Percentiles rank a stretch among this genome's conserved stretches.
Conservation (phyloP, 176 grass and related monocot species). For the Triticum dicoccoides region DNA sequence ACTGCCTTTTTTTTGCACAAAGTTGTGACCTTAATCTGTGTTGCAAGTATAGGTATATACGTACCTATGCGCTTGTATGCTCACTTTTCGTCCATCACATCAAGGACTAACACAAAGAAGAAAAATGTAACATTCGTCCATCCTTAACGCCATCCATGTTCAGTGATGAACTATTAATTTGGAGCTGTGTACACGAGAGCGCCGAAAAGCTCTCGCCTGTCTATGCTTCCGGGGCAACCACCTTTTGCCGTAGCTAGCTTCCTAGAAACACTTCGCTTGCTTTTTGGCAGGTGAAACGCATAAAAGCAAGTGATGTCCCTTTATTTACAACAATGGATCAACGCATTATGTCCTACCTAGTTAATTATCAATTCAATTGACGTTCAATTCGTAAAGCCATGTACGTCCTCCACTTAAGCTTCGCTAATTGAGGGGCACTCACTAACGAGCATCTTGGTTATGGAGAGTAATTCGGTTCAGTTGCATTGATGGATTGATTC, state of each 20-base stretch:
- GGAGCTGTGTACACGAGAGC: not conserved
- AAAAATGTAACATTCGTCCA: not conserved
- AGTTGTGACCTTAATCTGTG: not conserved
- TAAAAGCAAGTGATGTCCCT: not conserved
- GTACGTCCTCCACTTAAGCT: not conserved
- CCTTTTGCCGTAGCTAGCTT: not conserved
- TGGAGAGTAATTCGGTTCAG: not conserved
- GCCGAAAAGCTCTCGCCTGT: not conserved
- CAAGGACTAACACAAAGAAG: not conserved
- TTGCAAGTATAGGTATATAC: not conserved
- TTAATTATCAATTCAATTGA: not conserved
- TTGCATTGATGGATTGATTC: not conserved
- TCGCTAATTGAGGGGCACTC: not conserved
- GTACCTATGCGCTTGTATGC: not conserved
- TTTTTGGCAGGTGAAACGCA: not conserved
- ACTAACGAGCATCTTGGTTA: too few species aligned
- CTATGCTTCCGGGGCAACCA: not conserved
- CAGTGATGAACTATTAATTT: not conserved
- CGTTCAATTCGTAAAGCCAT: not conserved
- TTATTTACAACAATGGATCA: not conserved
- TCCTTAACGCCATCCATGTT: not conserved
- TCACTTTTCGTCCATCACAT: not conserved
- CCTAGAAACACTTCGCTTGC: not conserved
- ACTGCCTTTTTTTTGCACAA: not conserved
- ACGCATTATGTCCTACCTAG: not conserved